Base-by-base conservation (phyloP, 192 early-diverging fungal genomes). In the Obelidium mucronatum region DNA sequence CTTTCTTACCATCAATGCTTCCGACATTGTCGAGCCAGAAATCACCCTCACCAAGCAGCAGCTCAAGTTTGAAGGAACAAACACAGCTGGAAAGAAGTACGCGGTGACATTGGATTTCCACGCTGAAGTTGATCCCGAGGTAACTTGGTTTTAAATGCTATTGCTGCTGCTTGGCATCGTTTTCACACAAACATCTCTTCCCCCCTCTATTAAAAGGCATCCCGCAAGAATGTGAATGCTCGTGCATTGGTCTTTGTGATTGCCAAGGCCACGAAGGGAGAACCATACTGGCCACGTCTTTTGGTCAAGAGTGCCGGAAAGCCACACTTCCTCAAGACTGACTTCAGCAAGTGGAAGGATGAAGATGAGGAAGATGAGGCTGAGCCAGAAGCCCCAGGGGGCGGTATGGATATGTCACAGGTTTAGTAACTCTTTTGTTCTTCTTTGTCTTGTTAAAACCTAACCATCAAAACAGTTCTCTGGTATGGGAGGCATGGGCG, bases 341-440 rank as follows among this genome's bases (percentile, higher is more conserved):
- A 98, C 78, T 98, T 98, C 79, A 74, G 87, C 55, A 90, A 83
- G 76, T 98, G 94, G 94, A 92, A 87, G 83, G 95, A 97, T 79
- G 94, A 95, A 77, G 94, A 97, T 79, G 95, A 98, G n/a, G 92
- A 94, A 31, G 95, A 94, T 35, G 92, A 94, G 8, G 91, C 86
- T 58, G 84, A 77, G 3, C 85, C 81, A 2, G 61, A 69, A 5
- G 83, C 80, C 30, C 55, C 39, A 33, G 81, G 44, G 22, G 84
- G 78, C 28, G 91, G 87, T 19, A 88, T 92, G 84, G 92, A 91
- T 78, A 89, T 91, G 79, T 89, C 87, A 63, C 89, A 89, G 62
- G 78, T 81, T n/a, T 4, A 35, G 44, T 80, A 73, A 17, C 0
- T 35, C 52, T 64, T 51, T 74, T 51, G 35, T 65, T 76, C 39